Conservation (phyloP, 2,329 filamentous ascomycete genomes). For the Fusarium palustre region DNA sequence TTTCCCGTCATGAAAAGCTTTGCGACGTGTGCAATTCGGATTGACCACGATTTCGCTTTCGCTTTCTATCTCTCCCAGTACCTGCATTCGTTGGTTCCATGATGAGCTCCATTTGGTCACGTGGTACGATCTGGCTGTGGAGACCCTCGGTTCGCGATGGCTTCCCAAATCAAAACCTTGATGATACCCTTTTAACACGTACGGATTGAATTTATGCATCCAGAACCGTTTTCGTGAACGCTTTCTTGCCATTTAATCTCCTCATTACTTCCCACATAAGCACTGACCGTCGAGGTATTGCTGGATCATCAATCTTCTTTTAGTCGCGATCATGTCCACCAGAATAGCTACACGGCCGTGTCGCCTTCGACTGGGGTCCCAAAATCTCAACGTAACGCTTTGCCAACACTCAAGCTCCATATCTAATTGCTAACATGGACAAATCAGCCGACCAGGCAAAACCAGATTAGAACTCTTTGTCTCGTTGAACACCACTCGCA, state of each 20-base stretch:
- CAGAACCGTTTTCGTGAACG: rapidly evolving
- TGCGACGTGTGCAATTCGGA: too few relatives aligned
- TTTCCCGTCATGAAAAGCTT: too few relatives aligned
- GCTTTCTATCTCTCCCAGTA: too few relatives aligned
- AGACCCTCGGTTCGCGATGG: not conserved
- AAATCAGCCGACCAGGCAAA: not conserved
- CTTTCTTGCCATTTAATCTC: not conserved
- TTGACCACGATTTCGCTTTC: too few relatives aligned
- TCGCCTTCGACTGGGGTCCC: not conserved
- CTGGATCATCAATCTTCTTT: not conserved
- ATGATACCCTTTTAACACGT: not conserved
- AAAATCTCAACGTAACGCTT: not conserved
- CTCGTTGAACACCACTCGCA: conserved; percentile 31
- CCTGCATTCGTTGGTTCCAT: too few relatives aligned
- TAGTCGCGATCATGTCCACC: not conserved
- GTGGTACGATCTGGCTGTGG: not conserved
- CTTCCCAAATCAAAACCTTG: not conserved
- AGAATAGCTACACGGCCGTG: not conserved
- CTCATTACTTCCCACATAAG: not conserved
- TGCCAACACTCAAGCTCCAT: not conserved
- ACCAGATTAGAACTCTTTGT: conserved; percentile 12
- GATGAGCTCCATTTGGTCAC: not conserved
- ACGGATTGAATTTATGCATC: not conserved
- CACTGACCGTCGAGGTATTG: not conserved
- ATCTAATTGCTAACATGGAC: not conserved